Evolutionary conservation across 345 rosid species (phyloP).

Genomic region (Ricinus communis): DNA sequence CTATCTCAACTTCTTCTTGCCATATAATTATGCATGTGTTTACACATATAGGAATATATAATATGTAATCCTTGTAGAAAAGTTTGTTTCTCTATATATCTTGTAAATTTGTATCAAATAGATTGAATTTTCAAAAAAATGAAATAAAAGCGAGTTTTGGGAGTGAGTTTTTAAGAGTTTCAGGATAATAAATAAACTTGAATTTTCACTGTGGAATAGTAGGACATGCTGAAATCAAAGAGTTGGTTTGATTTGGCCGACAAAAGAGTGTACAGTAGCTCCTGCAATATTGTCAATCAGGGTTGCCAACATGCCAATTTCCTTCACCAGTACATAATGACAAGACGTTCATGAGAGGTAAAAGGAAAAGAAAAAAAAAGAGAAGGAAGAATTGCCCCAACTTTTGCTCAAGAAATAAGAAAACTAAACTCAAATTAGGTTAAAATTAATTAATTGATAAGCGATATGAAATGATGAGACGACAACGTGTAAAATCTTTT

Average conservation of each 20-base stretch:
- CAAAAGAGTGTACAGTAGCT: conserved; percentile 15
- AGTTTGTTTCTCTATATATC: no score
- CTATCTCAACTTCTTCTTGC: conserved; percentile 65
- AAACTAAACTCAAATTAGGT: neutral
- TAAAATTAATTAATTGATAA: neutral
- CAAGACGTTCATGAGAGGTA: conserved; percentile 12
- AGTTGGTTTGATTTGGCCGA: conserved; percentile 22
- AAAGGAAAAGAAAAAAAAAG: neutral
- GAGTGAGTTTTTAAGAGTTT: neutral
- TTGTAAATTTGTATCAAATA: no score
- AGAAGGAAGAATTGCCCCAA: no score
- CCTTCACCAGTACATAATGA: no score
- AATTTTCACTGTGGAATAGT: conserved; percentile 14
- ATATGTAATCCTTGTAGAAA: no score
- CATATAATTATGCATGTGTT: neutral
- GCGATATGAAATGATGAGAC: neutral
- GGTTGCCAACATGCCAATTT: conserved; percentile 24
- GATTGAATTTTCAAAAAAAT: no score
- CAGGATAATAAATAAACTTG: conserved; percentile 6
- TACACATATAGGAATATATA: no score
- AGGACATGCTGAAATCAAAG: conserved; percentile 27
- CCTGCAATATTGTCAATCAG: conserved; percentile 24
- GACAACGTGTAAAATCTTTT: neutral
- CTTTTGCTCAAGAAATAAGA: no score
- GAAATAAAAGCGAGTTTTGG: no score